Conservation (phyloP, 2,329 filamentous ascomycete genomes). For the Aspergillus fischeri region DNA sequence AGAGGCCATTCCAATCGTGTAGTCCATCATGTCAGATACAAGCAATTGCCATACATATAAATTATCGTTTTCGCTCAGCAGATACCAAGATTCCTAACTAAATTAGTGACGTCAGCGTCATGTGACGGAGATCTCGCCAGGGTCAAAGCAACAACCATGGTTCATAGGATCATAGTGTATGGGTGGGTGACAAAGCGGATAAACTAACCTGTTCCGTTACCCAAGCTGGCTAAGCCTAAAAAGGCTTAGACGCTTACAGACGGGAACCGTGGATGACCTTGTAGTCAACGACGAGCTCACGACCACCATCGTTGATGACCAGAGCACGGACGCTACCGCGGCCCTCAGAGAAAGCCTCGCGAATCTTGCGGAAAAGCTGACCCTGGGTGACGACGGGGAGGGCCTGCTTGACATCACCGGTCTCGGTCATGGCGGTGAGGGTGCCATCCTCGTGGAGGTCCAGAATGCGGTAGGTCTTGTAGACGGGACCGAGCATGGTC, state of each 20-base stretch:
- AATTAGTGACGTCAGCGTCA: background rate
- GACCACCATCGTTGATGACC: slow-evolving; percentile 88
- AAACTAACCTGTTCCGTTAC: background rate
- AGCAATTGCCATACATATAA: background rate
- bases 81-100: background rate
- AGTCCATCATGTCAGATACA: slow-evolving; percentile 5
- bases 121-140: background rate
- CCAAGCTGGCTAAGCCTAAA: slow-evolving; percentile 8
- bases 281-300: slow-evolving; percentile 96
- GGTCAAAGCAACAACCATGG: background rate
- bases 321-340: slow-evolving; percentile 91
- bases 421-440: slow-evolving; percentile 97
- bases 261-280: slow-evolving; percentile 86
- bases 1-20: background rate
- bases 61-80: background rate
- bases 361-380: slow-evolving; percentile 75
- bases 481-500: slow-evolving; percentile 98
- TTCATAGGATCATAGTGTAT: background rate
- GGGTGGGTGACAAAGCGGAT: background rate
- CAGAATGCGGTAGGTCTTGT: slow-evolving; percentile 99
- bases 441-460: slow-evolving; percentile 82
- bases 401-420: slow-evolving; percentile 94
- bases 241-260: slow-evolving; percentile 46
- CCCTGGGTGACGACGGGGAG: slow-evolving; percentile 94
- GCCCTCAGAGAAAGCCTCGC: slow-evolving; percentile 81